phyloP scores from a whole-genome alignment of 768 basidiomycete species.

The Neoboletus subvelutipes region DNA sequence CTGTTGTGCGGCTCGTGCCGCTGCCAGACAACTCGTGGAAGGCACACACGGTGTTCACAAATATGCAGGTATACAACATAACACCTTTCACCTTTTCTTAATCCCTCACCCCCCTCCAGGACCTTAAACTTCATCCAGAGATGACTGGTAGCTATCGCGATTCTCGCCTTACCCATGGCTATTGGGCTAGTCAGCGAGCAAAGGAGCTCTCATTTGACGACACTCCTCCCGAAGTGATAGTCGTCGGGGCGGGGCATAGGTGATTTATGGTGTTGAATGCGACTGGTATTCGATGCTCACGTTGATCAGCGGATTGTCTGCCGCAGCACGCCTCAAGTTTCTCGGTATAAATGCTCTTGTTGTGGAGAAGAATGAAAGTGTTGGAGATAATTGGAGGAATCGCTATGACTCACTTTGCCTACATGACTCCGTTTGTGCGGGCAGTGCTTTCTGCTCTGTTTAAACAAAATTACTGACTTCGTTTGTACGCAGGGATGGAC shows the following conservation, averaged over 20 bases:
- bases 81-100: not conserved
- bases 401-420: constrained; percentile 57
- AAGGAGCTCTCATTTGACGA: not conserved
- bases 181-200: not conserved
- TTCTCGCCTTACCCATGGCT: not conserved
- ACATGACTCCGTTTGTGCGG: constrained; percentile 44
- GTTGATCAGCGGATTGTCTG: not conserved
- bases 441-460: not conserved
- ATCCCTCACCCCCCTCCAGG: not conserved
- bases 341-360: constrained; percentile 54
- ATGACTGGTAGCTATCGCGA: constrained; percentile 18
- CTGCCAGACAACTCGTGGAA: constrained; percentile 49
- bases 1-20: constrained; percentile 35
- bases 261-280: constrained; percentile 43
- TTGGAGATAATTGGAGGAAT: constrained; percentile 57
- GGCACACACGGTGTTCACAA: constrained; percentile 56
- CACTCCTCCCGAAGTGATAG: constrained; percentile 38
- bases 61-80: constrained; percentile 39
- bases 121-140: constrained; percentile 39
- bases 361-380: constrained; percentile 48
- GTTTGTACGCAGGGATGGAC: not conserved
- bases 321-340: constrained; percentile 59
- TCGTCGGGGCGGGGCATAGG: constrained; percentile 61
- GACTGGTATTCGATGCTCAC: constrained; percentile 9
- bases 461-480: not conserved